phyloP scores from a whole-genome alignment of 345 rosid genomes.

The Pugionium cornutum region DNA sequence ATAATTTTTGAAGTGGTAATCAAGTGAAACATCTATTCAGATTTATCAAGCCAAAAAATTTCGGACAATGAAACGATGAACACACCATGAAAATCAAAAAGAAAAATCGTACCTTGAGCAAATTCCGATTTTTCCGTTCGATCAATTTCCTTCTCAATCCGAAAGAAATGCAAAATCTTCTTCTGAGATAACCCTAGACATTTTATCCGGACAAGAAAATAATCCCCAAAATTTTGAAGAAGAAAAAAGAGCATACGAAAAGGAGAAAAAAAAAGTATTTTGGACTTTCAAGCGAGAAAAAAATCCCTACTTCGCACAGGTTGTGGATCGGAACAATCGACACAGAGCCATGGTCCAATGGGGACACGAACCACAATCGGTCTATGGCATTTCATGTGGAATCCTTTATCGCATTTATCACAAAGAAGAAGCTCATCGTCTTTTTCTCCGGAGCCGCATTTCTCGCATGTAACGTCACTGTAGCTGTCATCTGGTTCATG shows the following conservation, averaged over 20 bases:
- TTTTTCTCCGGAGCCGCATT: constrained; percentile 70
- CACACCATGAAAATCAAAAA: constrained; percentile 1
- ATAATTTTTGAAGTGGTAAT: constrained; percentile 13
- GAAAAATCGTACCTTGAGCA: constrained; percentile 56
- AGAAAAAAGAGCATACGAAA: no score
- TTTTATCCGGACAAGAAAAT: neutral
- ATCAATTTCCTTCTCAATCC: constrained; percentile 55
- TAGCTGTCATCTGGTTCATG: constrained; percentile 45
- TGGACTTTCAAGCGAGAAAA: neutral
- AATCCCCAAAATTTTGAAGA: neutral
- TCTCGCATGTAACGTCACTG: constrained; percentile 56
- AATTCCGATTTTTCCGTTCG: constrained; percentile 37
- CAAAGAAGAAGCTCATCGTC: constrained; percentile 77
- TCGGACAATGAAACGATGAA: constrained; percentile 14
- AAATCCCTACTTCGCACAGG: constrained; percentile 77
- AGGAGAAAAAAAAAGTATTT: neutral
- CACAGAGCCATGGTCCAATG: constrained; percentile 79
- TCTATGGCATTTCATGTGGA: constrained; percentile 81
- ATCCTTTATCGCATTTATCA: constrained; percentile 86
- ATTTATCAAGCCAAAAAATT: constrained; percentile 26
- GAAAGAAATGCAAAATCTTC: constrained; percentile 79
- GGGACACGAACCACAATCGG: constrained; percentile 85
- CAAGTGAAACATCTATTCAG: constrained; percentile 3
- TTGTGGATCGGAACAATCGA: constrained; percentile 64
- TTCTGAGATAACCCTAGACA: constrained; percentile 74